Evolutionary conservation across 2,329 filamentous ascomycete genomes (phyloP), one percentile per base, ranked within the genome.

Genomic region (Colletotrichum sidae): DNA sequence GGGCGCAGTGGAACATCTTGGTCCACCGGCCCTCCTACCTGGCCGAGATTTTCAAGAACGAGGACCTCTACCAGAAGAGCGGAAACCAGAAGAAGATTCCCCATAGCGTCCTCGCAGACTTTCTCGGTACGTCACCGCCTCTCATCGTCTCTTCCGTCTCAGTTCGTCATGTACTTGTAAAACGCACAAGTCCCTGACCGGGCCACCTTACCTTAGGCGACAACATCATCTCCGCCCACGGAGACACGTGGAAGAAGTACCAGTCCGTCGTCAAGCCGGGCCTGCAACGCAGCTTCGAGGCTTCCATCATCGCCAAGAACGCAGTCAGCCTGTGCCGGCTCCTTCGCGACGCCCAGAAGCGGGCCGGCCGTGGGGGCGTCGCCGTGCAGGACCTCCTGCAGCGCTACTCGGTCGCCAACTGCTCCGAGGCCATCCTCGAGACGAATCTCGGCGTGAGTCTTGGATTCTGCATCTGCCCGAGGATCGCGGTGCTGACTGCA

Each of bases 1-100:
- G 78, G 2, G 81, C 79, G 0, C 77, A 76, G 45, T 85, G 83
- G 83, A 83, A 81, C 51, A 73, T 85, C 3, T 72, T 85, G 10
- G 78, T 84, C 1, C 79, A 78, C 51, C 77, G 76, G 5, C 82
- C 83, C 1, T 69, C 76, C 0, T 82, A 80, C 61, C 67, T 85
- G 4, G 75, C 76, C 4, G 78, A 83, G 33, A 69, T 78, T 0
- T 74, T 78, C 69, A 75, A 72, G 54, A 61, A 75, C 12, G 74
- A 78, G 47, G 71, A 75, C 45, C 50, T 69, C n/a, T 72, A 69
- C 59, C 72, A 72, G 9, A 82, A 79, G 69, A 76, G 74, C n/a
- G 79, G 79, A 4, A 80, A 78, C 61, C 74, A 79, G 55, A 72
- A 75, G 35, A 81, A 80, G 70, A 78, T 80, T 8, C 79, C 79